phyloP scores from a whole-genome alignment of 1,139 yeast species.

The Geotrichum macrosporum region DNA sequence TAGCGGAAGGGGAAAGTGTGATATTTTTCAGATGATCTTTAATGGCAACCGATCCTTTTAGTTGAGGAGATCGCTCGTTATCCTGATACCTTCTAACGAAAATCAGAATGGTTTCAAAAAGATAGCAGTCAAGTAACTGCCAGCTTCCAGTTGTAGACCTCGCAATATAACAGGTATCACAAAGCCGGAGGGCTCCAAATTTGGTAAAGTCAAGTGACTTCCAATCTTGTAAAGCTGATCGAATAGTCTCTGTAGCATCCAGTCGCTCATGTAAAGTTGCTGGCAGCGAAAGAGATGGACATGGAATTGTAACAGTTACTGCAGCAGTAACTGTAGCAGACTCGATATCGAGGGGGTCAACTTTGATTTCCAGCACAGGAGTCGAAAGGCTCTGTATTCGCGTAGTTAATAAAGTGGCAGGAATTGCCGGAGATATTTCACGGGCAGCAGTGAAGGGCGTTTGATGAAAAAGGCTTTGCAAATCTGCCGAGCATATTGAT shows the following conservation, averaged over 20 bases:
- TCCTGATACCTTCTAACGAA: slow-evolving; percentile 22
- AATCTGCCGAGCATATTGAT: slow-evolving; percentile 1
- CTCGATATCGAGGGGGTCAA: too few species aligned
- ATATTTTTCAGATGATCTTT: slow-evolving; percentile 21
- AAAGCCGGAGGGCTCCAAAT: slow-evolving; percentile 26
- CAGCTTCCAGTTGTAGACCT: slow-evolving; percentile 23
- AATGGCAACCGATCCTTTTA: slow-evolving; percentile 25
- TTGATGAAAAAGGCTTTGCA: too few species aligned
- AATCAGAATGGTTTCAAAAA: slow-evolving; percentile 26
- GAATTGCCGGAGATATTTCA: slow-evolving; percentile 15
- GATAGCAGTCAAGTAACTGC: slow-evolving; percentile 27
- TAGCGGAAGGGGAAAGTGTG: slow-evolving; percentile 15
- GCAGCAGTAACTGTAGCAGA: slow-evolving; percentile 3
- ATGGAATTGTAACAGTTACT: slow-evolving; percentile 9
- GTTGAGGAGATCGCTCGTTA: slow-evolving; percentile 13
- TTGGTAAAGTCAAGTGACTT: slow-evolving; percentile 21
- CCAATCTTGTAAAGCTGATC: slow-evolving; percentile 23
- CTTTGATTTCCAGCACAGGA: too few species aligned
- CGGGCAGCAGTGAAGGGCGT: not conserved
- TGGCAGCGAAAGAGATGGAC: not conserved
- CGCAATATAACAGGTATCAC: slow-evolving; percentile 23
- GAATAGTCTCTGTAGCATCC: slow-evolving; percentile 2
- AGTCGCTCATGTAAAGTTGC: slow-evolving; percentile 11
- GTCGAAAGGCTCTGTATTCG: slow-evolving; percentile 4
- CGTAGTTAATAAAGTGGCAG: slow-evolving; percentile 6